phyloP scores from a whole-genome alignment of 2,329 filamentous ascomycete genomes.

The Aureobasidium sp. region DNA sequence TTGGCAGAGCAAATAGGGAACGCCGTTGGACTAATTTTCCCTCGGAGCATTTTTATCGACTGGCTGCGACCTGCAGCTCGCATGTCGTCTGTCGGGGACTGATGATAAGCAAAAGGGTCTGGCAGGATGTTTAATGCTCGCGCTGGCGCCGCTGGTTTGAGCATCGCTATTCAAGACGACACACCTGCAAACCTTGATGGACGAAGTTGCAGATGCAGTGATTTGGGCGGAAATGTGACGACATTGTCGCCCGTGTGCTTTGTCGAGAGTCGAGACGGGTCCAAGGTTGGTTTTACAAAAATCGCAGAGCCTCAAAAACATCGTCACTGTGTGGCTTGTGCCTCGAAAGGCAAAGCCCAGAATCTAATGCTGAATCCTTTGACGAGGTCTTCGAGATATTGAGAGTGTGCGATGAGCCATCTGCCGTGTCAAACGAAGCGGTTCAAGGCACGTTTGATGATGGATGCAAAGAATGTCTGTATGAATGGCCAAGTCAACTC shows the following conservation, averaged over 20 bases:
- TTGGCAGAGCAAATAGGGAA: not conserved
- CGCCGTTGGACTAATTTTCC: not conserved
- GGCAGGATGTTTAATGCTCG: not conserved
- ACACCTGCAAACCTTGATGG: not conserved
- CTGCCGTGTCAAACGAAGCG: not conserved
- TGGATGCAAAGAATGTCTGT: not conserved
- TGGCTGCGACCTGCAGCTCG: not conserved
- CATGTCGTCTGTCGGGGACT: not conserved
- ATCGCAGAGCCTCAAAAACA: constrained; percentile 6
- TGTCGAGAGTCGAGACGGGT: not conserved
- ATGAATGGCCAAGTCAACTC: not conserved
- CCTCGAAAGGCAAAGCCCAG: not conserved
- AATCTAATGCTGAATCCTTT: not conserved
- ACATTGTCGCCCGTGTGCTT: not conserved
- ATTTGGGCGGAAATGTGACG: not conserved
- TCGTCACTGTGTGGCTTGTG: not conserved
- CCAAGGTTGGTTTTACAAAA: not conserved
- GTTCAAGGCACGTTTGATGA: not conserved
- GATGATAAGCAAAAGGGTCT: not conserved
- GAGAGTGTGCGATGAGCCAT: not conserved
- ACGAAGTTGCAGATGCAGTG: not conserved
- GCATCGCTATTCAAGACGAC: not conserved
- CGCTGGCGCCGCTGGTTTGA: not conserved
- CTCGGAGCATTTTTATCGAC: not conserved
- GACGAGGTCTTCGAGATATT: not conserved